These are phyloP conservation scores for Balakata baccata DNA, from an alignment of 345 rosid genomes.

Conservation along the genomic window DNA sequence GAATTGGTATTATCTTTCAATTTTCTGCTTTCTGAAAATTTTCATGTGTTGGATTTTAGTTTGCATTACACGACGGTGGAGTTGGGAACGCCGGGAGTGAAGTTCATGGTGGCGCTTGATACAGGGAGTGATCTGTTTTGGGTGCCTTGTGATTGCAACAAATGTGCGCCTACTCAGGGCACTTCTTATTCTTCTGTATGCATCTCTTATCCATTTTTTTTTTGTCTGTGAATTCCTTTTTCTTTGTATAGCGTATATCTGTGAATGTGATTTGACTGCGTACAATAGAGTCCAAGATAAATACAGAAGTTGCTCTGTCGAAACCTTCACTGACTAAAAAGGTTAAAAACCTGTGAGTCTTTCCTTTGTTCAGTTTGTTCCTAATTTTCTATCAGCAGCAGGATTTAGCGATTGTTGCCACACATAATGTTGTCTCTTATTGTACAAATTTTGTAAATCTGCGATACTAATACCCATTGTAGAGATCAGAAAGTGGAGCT, in stretches of 20 bases:
- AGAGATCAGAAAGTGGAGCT: background rate
- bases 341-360: background rate
- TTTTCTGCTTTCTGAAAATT: background rate
- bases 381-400: background rate
- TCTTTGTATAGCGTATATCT: background rate
- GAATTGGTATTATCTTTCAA: background rate
- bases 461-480: background rate
- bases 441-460: background rate
- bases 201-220: conserved; percentile 9
- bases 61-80: conserved; percentile 84
- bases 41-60: conserved; percentile 28
- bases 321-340: background rate
- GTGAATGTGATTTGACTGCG: background rate
- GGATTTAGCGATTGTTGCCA: background rate
- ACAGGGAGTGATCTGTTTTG: conserved; percentile 87
- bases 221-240: background rate
- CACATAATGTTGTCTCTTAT: background rate
- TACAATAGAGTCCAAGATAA: background rate
- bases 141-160: conserved; percentile 85
- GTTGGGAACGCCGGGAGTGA: conserved; percentile 78
- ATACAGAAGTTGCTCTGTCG: background rate
- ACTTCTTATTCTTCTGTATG: conserved; percentile 61
- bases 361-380: too few relatives aligned
- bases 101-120: conserved; percentile 88
- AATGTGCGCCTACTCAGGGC: conserved; percentile 65